These are phyloP conservation scores for Vitis hybrid DNA, from an alignment of 177 flowering plant genomes.

Conservation along the genomic window DNA sequence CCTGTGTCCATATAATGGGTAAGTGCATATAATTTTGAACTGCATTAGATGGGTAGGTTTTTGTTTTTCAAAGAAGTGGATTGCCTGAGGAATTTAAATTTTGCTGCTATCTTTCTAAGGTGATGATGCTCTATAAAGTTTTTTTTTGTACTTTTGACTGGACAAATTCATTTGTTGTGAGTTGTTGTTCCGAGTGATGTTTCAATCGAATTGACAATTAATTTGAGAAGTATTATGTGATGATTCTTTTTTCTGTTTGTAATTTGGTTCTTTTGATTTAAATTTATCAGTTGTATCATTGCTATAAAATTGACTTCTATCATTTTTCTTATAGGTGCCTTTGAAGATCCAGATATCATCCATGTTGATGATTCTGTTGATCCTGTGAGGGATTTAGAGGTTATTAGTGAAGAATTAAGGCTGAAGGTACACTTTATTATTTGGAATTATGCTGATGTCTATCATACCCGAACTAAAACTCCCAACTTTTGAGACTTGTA, in stretches of 20 bases:
- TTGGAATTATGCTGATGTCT: background rate
- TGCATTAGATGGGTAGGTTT: no score
- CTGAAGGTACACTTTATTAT: conserved; percentile 55
- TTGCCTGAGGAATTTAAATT: background rate
- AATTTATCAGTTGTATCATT: conserved; percentile 1
- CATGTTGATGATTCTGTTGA: conserved; percentile 96
- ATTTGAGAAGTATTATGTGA: background rate
- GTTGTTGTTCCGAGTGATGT: background rate
- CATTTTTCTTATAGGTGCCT: conserved; percentile 62
- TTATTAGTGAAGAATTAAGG: conserved; percentile 74
- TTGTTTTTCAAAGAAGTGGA: no score
- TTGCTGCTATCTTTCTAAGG: background rate
- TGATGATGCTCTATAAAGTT: background rate
- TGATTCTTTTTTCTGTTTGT: background rate
- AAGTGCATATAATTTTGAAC: no score
- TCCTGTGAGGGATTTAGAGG: conserved; percentile 95
- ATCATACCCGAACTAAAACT: background rate
- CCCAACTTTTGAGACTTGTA: background rate
- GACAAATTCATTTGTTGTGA: background rate
- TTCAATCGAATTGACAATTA: background rate
- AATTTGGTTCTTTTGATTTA: background rate
- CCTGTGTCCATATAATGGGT: no score
- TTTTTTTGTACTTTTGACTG: background rate
- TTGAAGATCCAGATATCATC: conserved; percentile 96
- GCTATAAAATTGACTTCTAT: background rate